phyloP scores from a whole-genome alignment of 768 basidiomycete species.

The Mycena venus region DNA sequence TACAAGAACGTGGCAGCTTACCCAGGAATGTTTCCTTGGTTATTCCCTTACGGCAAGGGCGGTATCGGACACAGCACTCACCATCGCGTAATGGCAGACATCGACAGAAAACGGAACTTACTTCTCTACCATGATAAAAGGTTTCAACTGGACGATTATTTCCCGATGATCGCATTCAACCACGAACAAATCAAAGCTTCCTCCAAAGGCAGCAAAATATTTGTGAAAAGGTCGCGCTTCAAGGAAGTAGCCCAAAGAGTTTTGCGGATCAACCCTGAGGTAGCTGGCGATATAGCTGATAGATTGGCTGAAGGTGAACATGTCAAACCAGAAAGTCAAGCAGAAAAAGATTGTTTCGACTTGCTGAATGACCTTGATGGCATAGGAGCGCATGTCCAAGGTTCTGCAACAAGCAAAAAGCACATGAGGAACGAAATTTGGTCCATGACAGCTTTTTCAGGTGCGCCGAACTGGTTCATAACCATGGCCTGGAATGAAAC shows the following conservation, averaged over 20 bases:
- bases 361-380: slow-evolving; percentile 51
- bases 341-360: slow-evolving; percentile 51
- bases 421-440: slow-evolving; percentile 24
- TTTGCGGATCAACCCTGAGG: neutral
- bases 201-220: slow-evolving; percentile 43
- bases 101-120: slow-evolving; percentile 35
- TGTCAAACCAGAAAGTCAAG: too few relatives aligned
- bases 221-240: slow-evolving; percentile 30
- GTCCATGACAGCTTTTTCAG: too few relatives aligned
- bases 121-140: slow-evolving; percentile 48
- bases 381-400: slow-evolving; percentile 45
- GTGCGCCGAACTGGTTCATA: slow-evolving; percentile 12
- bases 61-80: too few relatives aligned
- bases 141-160: slow-evolving; percentile 42
- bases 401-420: slow-evolving; percentile 31
- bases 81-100: too few relatives aligned
- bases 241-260: neutral
- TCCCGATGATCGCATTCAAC: slow-evolving; percentile 53
- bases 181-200: slow-evolving; percentile 52
- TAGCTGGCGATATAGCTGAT: neutral
- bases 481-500: neutral
- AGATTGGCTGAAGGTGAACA: slow-evolving; percentile 37
- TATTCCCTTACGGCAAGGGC: too few relatives aligned
- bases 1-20: slow-evolving; percentile 50
- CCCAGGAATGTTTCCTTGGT: slow-evolving; percentile 51